These are phyloP conservation scores for Nannochloropsis gaditana DNA, from an alignment of 108 stramenopile genomes.

Conservation along the genomic window DNA sequence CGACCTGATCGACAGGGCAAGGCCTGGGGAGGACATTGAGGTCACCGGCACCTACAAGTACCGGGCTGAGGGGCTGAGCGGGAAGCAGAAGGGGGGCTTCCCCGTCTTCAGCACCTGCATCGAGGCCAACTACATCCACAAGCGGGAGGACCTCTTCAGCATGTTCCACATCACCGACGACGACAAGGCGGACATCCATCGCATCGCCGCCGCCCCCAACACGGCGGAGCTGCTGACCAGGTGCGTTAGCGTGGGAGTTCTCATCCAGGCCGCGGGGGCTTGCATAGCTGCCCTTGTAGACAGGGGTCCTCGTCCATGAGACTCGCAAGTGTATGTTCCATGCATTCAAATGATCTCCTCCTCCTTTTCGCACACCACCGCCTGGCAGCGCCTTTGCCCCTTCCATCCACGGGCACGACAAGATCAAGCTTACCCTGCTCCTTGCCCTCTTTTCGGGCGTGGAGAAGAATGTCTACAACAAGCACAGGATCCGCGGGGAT, in stretches of 20 bases:
- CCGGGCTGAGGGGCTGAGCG: conserved; percentile 67
- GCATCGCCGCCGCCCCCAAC: conserved; percentile 78
- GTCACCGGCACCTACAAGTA: conserved; percentile 90
- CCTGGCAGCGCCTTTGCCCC: conserved; percentile 73
- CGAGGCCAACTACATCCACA: conserved; percentile 87
- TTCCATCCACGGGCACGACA: conserved; percentile 91
- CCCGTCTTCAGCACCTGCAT: conserved; percentile 91
- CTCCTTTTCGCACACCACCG: not conserved
- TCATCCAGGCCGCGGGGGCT: not conserved
- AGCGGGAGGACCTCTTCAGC: conserved; percentile 78
- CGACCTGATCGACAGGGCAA: conserved; percentile 90
- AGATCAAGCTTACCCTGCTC: conserved; percentile 89
- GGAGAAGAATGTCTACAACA: conserved; percentile 89
- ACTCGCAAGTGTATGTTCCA: not conserved
- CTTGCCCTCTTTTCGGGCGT: conserved; percentile 93
- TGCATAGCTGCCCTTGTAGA: too few relatives aligned
- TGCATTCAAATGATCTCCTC: not conserved
- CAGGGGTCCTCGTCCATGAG: too few relatives aligned
- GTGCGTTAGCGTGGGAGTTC: not conserved
- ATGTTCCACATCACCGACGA: conserved; percentile 73
- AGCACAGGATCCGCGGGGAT: conserved; percentile 97
- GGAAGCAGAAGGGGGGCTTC: conserved; percentile 80
- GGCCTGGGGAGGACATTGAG: conserved; percentile 98
- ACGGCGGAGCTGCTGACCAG: conserved; percentile 24
- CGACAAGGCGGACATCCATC: conserved; percentile 75